Conservation (phyloP, 2,329 filamentous ascomycete species). For the Ophiocordyceps sinensis region DNA sequence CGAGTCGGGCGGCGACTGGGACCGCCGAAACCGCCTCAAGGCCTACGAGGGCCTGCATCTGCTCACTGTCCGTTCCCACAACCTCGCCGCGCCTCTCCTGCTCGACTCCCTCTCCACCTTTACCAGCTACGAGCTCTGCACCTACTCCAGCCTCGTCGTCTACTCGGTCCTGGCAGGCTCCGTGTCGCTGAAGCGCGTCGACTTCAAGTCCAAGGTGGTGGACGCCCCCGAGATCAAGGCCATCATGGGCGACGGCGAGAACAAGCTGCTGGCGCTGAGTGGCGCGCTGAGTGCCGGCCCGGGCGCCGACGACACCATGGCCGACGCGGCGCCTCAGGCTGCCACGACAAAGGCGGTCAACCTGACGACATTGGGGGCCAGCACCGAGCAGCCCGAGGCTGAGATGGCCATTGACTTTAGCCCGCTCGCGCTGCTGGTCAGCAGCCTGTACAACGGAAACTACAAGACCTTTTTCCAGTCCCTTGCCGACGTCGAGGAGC, state of each 20-base stretch:
- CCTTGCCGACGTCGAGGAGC: constrained; percentile 78
- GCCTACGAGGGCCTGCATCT: constrained; percentile 93
- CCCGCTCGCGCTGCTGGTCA: constrained; percentile 73
- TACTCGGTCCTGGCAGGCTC: constrained; percentile 93
- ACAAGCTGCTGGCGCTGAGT: constrained; percentile 70
- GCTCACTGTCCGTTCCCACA: constrained; percentile 83
- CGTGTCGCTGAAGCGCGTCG: constrained; percentile 85
- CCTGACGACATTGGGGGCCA: constrained; percentile 65
- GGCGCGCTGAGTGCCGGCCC: constrained; percentile 72
- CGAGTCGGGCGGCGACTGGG: constrained; percentile 94
- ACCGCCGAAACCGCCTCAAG: constrained; percentile 94
- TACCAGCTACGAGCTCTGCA: constrained; percentile 96
- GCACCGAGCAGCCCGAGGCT: constrained; percentile 57
- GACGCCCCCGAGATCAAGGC: constrained; percentile 98
- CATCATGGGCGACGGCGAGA: constrained; percentile 78
- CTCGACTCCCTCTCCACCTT: constrained; percentile 97
- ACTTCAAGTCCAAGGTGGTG: constrained; percentile 98
- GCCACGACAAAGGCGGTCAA: constrained; percentile 58
- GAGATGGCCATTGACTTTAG: constrained; percentile 82
- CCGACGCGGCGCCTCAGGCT: constrained; percentile 37
- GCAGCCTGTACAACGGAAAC: constrained; percentile 82
- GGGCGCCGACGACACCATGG: constrained; percentile 64
- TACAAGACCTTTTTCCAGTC: constrained; percentile 91
- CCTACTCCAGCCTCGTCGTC: constrained; percentile 84
- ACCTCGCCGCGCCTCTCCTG: constrained; percentile 75